phyloP scores from a whole-genome alignment of 306 rosid genomes.

The Trifolium pratense region DNA sequence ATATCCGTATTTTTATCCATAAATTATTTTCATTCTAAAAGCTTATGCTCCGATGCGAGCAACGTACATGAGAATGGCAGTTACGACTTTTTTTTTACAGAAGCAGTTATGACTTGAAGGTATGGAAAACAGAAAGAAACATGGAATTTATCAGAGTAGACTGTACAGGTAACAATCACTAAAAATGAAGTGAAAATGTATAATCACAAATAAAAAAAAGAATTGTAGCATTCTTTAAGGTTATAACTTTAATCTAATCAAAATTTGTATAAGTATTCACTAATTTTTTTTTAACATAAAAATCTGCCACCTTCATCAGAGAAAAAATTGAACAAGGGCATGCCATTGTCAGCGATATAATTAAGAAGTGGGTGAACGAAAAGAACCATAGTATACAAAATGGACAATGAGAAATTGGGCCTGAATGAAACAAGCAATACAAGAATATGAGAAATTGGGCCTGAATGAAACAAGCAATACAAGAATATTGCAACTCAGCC shows the following conservation, averaged over 20 bases:
- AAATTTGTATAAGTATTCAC: neutral
- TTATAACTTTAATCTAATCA: conserved; percentile 3
- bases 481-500: no score
- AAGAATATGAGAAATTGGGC: no score
- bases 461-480: no score
- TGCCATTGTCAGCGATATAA: neutral
- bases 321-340: neutral
- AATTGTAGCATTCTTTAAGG: conserved; percentile 22
- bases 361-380: neutral
- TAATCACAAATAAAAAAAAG: conserved; percentile 8
- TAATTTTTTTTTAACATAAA: neutral
- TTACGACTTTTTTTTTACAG: no score
- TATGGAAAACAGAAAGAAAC: conserved; percentile 17
- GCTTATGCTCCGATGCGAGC: neutral
- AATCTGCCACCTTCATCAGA: neutral
- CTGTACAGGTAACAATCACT: no score
- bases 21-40: conserved; percentile 26
- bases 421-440: conserved; percentile 29
- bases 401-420: neutral
- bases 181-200: conserved; percentile 4
- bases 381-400: conserved; percentile 2
- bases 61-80: neutral
- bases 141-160: neutral
- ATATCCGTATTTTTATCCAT: conserved; percentile 15
- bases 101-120: no score